phyloP scores from a whole-genome alignment of 2,329 filamentous ascomycete species.

The Byssoonygena ceratinophila region DNA sequence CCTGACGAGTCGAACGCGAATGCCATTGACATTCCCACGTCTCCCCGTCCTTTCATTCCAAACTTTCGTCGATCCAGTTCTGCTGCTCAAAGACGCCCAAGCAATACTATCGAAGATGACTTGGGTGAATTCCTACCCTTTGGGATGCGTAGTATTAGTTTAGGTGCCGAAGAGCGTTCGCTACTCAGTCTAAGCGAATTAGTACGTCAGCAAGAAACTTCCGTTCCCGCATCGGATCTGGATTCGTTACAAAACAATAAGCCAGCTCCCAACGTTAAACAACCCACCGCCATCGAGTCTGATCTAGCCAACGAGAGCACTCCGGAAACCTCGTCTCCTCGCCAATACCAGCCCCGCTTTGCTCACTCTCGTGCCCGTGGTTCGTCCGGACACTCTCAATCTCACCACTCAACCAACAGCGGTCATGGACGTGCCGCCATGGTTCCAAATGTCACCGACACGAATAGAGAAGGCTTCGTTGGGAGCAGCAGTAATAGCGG shows the following conservation, averaged over 20 bases:
- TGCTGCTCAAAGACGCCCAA: conserved; percentile 31
- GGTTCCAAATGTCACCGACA: conserved; percentile 26
- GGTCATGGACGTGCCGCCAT: conserved; percentile 30
- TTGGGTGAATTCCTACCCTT: conserved; percentile 38
- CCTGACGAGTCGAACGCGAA: conserved; percentile 29
- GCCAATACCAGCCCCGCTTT: conserved; percentile 30
- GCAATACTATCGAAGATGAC: conserved; percentile 28
- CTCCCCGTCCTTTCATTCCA: conserved; percentile 34
- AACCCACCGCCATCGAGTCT: conserved; percentile 3
- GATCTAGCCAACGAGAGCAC: background rate
- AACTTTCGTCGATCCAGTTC: conserved; percentile 38
- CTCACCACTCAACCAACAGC: conserved; percentile 32
- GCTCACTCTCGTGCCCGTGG: conserved; percentile 30
- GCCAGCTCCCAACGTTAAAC: conserved; percentile 18
- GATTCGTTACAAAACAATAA: conserved; percentile 19
- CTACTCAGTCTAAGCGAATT: conserved; percentile 26
- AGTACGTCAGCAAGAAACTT: conserved; percentile 26
- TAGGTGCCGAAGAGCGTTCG: conserved; percentile 34
- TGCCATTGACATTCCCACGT: conserved; percentile 42
- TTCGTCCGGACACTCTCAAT: conserved; percentile 29
- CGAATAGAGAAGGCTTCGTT: conserved; percentile 29
- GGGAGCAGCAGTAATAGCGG: conserved; percentile 34
- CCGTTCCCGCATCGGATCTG: conserved; percentile 12
- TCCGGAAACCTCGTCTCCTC: conserved; percentile 1
- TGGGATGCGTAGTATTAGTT: conserved; percentile 38